Evolutionary conservation across 495 filamentous ascomycete genomes (phyloP), one percentile per base, ranked within the genome.

Genomic region (Neurospora intermedia): DNA sequence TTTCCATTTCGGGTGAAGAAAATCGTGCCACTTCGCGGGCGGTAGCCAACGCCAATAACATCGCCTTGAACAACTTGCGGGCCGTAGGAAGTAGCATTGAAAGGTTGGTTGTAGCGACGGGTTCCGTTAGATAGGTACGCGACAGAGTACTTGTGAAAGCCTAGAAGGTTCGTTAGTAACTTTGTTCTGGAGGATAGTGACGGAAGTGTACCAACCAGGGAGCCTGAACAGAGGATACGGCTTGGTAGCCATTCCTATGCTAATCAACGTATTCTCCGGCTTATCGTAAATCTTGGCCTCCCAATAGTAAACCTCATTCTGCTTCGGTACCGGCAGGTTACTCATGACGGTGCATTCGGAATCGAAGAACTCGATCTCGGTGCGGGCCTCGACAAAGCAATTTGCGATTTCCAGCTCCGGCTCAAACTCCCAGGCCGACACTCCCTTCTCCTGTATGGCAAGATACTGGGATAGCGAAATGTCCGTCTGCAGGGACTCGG

Each of bases 251-350:
- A 99, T 90, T 59, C 96, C 96, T 73, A 99, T 92, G 76, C 91
- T 94, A 54, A 99, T 86, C 73, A 92, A 82, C 0, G 94, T 94
- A 18, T 85, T 87, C 43, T 98, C 96, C 4, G 96, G 95, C 82
- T 98, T 98, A 71, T 98, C 96, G 82, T 96, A 98, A 48, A 99
- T 90, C 83, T 99, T 99, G 16, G 96, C 93, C 79, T 99, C 96
- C 96, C 96, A 99, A 81, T 99, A 99, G 78, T 98, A 98, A 16
- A 98, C 94, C 79, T 99, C 96, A 77, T 99, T 98, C 79, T 99
- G 96, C 80, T 99, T 99, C 31, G 96, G 96, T 43, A 99, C 91
- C 0, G 96, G 96, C 46, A 99, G 83, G 76, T 99, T 99, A 81
- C 92, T 97, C 85, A 98, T 93, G 69, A 98, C 96, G 79, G 93